A percentile compares a stretch with the other conserved stretches of the same genome.
Evolutionary conservation across 305 asterid genomes (phyloP).

Genomic region (Solanum hybrid): DNA sequence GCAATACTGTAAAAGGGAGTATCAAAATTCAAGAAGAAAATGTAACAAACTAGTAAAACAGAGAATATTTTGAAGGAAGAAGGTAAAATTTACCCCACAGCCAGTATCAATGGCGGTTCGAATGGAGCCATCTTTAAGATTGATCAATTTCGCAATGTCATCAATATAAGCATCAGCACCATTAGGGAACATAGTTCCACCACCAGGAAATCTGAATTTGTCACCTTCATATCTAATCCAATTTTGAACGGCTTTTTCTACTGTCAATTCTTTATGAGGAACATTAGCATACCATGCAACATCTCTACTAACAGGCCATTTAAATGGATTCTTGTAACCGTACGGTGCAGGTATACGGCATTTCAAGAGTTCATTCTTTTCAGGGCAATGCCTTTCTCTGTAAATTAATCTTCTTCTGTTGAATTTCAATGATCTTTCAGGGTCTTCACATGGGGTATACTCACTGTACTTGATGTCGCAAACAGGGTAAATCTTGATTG

Average conservation of each 20-base stretch:
- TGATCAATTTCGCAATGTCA: constrained; percentile 11
- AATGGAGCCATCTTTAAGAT: constrained; percentile 21
- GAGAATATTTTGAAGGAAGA: background rate
- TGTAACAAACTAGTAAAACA: background rate
- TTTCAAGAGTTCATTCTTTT: background rate
- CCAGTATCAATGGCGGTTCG: constrained; percentile 32
- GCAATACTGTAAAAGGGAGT: background rate
- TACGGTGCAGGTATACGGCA: constrained; percentile 18
- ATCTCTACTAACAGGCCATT: constrained; percentile 27
- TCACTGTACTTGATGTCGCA: constrained; percentile 20
- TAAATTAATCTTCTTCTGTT: constrained; percentile 6
- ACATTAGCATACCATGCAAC: constrained; percentile 25
- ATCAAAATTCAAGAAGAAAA: background rate
- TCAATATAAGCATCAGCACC: constrained; percentile 9
- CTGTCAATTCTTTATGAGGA: constrained; percentile 18
- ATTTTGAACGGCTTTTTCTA: constrained; percentile 22
- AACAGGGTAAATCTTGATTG: constrained; percentile 3
- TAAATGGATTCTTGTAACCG: constrained; percentile 20
- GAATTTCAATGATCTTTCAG: constrained; percentile 5
- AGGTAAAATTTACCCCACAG: constrained; percentile 18
- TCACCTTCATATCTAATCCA: constrained; percentile 22
- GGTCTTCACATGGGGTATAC: constrained; percentile 28
- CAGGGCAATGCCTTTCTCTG: constrained; percentile 29
- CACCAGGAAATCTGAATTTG: constrained; percentile 24
- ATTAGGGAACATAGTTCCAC: constrained; percentile 26